Conservation (phyloP, 306 rosid species). For the Phaseolus lunatus region DNA sequence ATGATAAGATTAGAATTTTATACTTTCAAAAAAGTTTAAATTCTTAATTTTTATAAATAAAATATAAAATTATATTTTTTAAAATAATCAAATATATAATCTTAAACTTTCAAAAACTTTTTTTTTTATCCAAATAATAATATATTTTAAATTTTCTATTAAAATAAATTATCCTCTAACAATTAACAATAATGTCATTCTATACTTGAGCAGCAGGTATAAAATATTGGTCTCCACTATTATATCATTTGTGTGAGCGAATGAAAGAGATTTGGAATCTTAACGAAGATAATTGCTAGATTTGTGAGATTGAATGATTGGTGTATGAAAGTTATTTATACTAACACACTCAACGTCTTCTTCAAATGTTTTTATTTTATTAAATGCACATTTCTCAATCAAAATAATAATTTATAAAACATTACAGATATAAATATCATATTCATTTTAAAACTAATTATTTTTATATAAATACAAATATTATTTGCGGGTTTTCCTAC, state of each 20-base stretch:
- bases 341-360: too few species aligned
- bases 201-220: too few species aligned
- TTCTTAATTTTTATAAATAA: too few species aligned
- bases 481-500: not conserved
- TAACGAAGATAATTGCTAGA: not conserved
- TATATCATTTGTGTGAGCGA: not conserved
- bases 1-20: not conserved
- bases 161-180: too few species aligned
- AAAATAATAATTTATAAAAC: not conserved
- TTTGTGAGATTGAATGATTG: not conserved
- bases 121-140: too few species aligned
- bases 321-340: not conserved
- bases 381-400: not conserved
- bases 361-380: not conserved
- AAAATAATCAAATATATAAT: too few species aligned
- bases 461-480: too few species aligned
- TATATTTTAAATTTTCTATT: too few species aligned
- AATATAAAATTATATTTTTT: too few species aligned
- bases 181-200: too few species aligned
- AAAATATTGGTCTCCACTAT: not conserved
- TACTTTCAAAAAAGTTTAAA: not conserved
- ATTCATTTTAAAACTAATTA: not conserved
- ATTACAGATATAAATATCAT: not conserved
- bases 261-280: slow-evolving; percentile 18
- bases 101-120: too few species aligned